Evolutionary conservation across 164 flowering plant species (phyloP), one percentile per base, ranked within the genome.

Genomic region (Aristolochia fimbriata): DNA sequence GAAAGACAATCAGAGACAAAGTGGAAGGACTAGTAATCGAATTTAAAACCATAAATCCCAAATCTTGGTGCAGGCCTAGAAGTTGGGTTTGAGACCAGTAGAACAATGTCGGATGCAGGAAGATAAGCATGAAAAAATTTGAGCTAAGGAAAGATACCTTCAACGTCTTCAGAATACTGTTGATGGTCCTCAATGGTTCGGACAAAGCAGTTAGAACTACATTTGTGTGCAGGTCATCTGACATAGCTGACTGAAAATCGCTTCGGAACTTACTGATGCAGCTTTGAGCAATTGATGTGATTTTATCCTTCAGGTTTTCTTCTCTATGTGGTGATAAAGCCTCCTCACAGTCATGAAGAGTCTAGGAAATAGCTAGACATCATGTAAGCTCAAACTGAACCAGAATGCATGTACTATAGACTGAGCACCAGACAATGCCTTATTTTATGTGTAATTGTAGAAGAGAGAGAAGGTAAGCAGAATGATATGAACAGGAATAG

Each of bases 201-300:
- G 66, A 70, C 59, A 85, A 78, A 58, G 85, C 66, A 63, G 77
- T 75, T 65, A 88, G 62, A 27, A 86, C 61, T 4, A 71, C 78
- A 1, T 81, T 66, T 22, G 91, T 81, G 60, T 77, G 87, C 77
- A 90, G 59, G 70, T 90, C 96, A 83, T 88, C 93, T 17, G 89
- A 75, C 85, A 88, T 78, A 68, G 83, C 79, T 17, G 66, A 49
- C 67, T 81, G 62, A 45, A 93, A 85, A 54, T 85, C 92, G 21
- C 31, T 67, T 2, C 50, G 81, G 54, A 90, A 75, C 58, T 78
- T 80, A 7, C 23, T 65, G 59, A 92, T 79, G 76, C 84, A 78
- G 2, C 78, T 78, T 62, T 79, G 68, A 24, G 87, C 82, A 51
- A 68, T 82, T 19, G 79, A 63, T 48, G 76, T 72, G 47, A 79